Percentiles rank a stretch among this genome's conserved stretches.
phyloP scores from a whole-genome alignment of 441 rosid genomes.

The Macaranga tanarius region DNA sequence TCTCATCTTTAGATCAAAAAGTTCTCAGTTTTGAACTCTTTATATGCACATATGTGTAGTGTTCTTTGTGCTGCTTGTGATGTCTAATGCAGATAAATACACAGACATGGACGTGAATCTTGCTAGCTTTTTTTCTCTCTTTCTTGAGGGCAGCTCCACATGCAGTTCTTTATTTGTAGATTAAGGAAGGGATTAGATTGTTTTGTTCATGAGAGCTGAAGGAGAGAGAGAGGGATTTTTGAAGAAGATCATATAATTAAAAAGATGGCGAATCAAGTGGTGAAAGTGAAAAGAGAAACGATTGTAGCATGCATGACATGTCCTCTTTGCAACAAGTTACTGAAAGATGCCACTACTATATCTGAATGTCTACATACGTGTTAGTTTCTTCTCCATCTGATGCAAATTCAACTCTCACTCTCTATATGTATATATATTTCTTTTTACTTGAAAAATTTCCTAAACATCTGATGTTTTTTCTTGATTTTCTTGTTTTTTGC shows the following conservation, averaged over 20 bases:
- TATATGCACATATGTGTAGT: not conserved
- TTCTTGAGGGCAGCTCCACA: slow-evolving; percentile 24
- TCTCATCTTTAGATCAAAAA: not conserved
- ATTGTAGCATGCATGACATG: slow-evolving; percentile 79
- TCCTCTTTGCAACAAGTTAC: slow-evolving; percentile 60
- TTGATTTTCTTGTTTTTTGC: slow-evolving; percentile 8
- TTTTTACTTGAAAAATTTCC: no score
- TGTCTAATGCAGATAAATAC: slow-evolving; percentile 34
- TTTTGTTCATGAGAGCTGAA: not conserved
- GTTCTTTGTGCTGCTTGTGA: not conserved
- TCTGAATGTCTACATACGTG: slow-evolving; percentile 94
- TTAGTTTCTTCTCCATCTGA: slow-evolving; percentile 36
- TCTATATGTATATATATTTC: no score
- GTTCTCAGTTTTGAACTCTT: not conserved
- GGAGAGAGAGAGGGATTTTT: not conserved
- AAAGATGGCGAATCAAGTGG: slow-evolving; percentile 52
- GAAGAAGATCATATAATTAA: slow-evolving; percentile 21
- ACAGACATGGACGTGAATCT: slow-evolving; percentile 46
- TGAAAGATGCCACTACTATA: slow-evolving; percentile 78
- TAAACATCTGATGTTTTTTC: not conserved
- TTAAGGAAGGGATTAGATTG: not conserved
- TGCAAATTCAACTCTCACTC: not conserved
- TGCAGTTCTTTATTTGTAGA: slow-evolving; percentile 25
- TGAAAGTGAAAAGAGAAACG: slow-evolving; percentile 66
- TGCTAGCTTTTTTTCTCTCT: not conserved